Evolutionary conservation across 805 yeast species (phyloP).

Genomic region (Lipomyces orientalis): DNA sequence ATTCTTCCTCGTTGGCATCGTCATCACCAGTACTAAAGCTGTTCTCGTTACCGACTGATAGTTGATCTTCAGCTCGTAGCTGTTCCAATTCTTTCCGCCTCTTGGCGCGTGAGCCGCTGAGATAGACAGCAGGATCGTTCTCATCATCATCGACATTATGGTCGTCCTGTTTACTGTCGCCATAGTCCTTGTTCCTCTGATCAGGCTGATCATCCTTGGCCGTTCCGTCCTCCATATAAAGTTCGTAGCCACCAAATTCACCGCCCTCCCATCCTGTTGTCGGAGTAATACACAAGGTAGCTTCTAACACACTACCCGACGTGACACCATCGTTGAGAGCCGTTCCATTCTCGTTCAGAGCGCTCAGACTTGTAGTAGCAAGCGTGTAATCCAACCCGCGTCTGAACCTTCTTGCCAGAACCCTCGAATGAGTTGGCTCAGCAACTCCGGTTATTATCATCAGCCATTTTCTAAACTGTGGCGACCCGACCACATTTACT

Average conservation of each 20-base stretch:
- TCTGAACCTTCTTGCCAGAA: slow-evolving; percentile 82
- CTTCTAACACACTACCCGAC: slow-evolving; percentile 65
- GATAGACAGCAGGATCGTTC: slow-evolving; percentile 40
- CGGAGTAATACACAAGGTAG: slow-evolving; percentile 82
- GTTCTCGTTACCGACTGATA: slow-evolving; percentile 10
- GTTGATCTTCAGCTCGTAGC: slow-evolving; percentile 20
- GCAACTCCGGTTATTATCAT: slow-evolving; percentile 61
- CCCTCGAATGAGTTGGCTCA: slow-evolving; percentile 65
- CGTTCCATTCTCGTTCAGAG: slow-evolving; percentile 27
- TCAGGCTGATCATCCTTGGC: slow-evolving; percentile 53
- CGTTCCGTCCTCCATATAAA: slow-evolving; percentile 63
- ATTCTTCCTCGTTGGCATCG: slow-evolving; percentile 41
- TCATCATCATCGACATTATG: slow-evolving; percentile 17
- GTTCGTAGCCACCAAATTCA: slow-evolving; percentile 91
- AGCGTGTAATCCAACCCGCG: slow-evolving; percentile 94
- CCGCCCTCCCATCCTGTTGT: slow-evolving; percentile 75
- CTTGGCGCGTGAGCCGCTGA: slow-evolving; percentile 28
- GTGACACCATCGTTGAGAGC: slow-evolving; percentile 47
- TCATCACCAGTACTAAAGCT: slow-evolving; percentile 53
- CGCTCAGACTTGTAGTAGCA: slow-evolving; percentile 64
- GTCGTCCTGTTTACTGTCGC: slow-evolving; percentile 45
- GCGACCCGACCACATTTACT: slow-evolving; percentile 35
- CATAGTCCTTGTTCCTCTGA: slow-evolving; percentile 60
- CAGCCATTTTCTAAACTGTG: slow-evolving; percentile 73
- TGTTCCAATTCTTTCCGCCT: slow-evolving; percentile 24